These are phyloP conservation scores for Lotmaria passim DNA, from an alignment of 208 protist genomes.

Conservation along the genomic window DNA sequence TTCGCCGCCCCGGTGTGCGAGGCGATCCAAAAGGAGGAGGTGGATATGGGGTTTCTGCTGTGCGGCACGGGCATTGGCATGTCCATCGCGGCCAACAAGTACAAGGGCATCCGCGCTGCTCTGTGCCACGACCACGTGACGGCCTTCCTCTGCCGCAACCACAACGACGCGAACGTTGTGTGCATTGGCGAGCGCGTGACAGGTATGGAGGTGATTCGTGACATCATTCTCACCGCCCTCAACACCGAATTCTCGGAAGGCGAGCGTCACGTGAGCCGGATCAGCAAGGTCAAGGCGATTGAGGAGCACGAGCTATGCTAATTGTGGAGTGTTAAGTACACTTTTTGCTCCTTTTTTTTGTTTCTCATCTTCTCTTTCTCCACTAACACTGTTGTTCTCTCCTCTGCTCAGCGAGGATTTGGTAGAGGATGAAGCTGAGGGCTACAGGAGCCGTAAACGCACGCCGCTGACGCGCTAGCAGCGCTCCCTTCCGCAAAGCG, in stretches of 20 bases:
- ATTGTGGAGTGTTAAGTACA: background rate
- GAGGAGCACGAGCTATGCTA: slow-evolving; percentile 32
- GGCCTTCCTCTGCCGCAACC: slow-evolving; percentile 76
- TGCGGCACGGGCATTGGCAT: slow-evolving; percentile 97
- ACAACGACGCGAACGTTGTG: slow-evolving; percentile 95
- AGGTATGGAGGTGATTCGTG: slow-evolving; percentile 82
- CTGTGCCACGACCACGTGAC: slow-evolving; percentile 94
- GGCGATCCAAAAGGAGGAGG: slow-evolving; percentile 64
- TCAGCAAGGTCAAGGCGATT: slow-evolving; percentile 67
- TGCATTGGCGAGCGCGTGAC: slow-evolving; percentile 87
- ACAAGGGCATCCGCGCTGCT: slow-evolving; percentile 90
- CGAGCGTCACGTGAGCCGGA: slow-evolving; percentile 65
- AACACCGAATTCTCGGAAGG: slow-evolving; percentile 81
- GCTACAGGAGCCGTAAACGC: too few species aligned
- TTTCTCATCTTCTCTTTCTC: slow-evolving; percentile 10
- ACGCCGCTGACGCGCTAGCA: background rate
- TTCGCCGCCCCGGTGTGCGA: slow-evolving; percentile 74
- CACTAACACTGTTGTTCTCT: background rate
- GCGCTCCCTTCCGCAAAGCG: background rate
- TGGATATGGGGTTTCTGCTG: slow-evolving; percentile 83
- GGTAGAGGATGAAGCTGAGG: too few species aligned
- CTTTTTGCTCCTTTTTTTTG: slow-evolving; percentile 1
- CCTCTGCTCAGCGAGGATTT: background rate
- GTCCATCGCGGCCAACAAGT: slow-evolving; percentile 95
- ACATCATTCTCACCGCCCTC: slow-evolving; percentile 91